These are phyloP conservation scores for Trichomonas gallinae DNA, from an alignment of 208 protist species.

Conservation along the genomic window DNA sequence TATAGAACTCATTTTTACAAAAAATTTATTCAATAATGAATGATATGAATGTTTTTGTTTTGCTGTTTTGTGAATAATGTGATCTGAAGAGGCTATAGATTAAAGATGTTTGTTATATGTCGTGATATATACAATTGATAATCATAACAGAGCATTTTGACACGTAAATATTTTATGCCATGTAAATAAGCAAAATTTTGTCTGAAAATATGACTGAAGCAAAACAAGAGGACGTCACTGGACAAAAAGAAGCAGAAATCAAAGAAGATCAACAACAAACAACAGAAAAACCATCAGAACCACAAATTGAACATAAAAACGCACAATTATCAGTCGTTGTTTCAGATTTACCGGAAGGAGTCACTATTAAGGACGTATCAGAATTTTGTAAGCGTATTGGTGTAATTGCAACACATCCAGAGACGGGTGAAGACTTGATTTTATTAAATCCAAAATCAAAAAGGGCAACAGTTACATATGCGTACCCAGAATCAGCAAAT, in stretches of 20 bases:
- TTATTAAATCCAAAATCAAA: background rate
- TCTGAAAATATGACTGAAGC: too few relatives aligned
- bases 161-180: too few relatives aligned
- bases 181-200: too few relatives aligned
- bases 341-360: background rate
- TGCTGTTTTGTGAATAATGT: too few relatives aligned
- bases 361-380: background rate
- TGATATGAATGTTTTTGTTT: too few relatives aligned
- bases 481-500: background rate
- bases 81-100: too few relatives aligned
- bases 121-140: too few relatives aligned
- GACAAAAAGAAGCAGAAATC: background rate
- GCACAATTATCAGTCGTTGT: background rate
- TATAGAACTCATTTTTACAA: too few relatives aligned
- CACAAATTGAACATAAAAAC: background rate
- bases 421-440: constrained; percentile 17
- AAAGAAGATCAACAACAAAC: background rate
- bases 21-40: too few relatives aligned
- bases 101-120: too few relatives aligned
- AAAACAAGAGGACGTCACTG: too few relatives aligned
- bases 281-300: background rate
- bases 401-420: background rate
- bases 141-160: too few relatives aligned
- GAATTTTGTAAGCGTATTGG: background rate
- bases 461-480: background rate